A percentile compares a stretch with the other conserved stretches of the same genome.
Conservation (phyloP, 2,329 filamentous ascomycete genomes). For the Cytospora schulzeri region DNA sequence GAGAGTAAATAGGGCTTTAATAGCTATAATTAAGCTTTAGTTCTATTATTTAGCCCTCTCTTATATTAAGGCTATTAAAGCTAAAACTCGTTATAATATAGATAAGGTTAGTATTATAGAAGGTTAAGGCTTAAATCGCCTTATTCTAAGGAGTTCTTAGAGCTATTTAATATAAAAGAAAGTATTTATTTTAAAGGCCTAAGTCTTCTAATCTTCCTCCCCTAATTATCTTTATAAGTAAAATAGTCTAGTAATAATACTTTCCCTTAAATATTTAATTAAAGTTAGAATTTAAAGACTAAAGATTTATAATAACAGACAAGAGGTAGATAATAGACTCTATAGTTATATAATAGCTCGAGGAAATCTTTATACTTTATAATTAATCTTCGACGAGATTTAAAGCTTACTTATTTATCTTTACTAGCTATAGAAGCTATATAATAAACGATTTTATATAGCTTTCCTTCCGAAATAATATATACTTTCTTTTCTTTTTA, state of each 20-base stretch:
- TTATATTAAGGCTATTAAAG: too few relatives aligned
- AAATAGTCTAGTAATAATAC: background rate
- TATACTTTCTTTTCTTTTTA: conserved; percentile 33
- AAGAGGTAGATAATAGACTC: background rate
- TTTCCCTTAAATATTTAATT: background rate
- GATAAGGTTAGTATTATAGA: too few relatives aligned
- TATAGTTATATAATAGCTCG: background rate
- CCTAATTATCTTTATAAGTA: background rate
- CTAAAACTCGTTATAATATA: too few relatives aligned
- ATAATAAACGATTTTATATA: background rate
- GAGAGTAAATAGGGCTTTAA: too few relatives aligned
- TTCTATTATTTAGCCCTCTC: too few relatives aligned
- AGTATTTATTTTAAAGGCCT: too few relatives aligned
- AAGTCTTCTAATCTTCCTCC: background rate
- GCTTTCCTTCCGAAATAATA: background rate
- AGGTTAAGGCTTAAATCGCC: too few relatives aligned
- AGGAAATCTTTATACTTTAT: background rate
- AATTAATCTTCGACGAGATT: background rate
- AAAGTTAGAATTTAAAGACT: background rate
- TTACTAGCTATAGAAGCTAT: background rate
- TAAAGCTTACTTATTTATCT: background rate
- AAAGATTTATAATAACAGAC: background rate
- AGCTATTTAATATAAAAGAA: too few relatives aligned
- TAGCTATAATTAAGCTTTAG: too few relatives aligned
- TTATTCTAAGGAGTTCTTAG: too few relatives aligned